phyloP scores from a whole-genome alignment of 2,329 filamentous ascomycete genomes.

The Sporothrix curviconia region DNA sequence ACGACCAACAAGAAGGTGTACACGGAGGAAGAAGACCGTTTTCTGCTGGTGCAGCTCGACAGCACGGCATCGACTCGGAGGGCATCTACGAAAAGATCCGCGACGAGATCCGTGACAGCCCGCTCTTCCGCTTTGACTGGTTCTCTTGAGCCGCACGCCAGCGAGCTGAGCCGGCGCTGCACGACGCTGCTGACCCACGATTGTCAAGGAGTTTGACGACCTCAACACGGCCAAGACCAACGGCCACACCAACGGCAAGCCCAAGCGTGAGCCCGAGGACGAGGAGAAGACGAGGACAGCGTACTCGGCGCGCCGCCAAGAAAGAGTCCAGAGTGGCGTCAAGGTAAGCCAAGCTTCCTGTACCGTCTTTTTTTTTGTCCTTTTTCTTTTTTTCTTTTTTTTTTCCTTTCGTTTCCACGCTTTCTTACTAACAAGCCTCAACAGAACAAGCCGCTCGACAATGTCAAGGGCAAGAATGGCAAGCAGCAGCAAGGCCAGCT shows the following conservation, averaged over 20 bases:
- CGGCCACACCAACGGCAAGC: conserved; percentile 53
- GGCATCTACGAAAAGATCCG: conserved; percentile 87
- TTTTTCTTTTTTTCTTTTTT: background rate
- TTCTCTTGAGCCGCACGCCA: conserved; percentile 93
- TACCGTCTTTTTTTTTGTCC: background rate
- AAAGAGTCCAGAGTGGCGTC: conserved; percentile 84
- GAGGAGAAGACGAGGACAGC: conserved; percentile 81
- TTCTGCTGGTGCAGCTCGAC: conserved; percentile 88
- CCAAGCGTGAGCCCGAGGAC: conserved; percentile 70
- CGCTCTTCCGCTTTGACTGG: conserved; percentile 97
- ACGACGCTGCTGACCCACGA: conserved; percentile 89
- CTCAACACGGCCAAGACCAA: conserved; percentile 41
- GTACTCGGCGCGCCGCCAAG: conserved; percentile 79
- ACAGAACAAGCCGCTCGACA: conserved; percentile 90
- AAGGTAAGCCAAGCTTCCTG: conserved; percentile 55
- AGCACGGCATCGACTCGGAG: conserved; percentile 86
- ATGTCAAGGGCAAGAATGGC: conserved; percentile 58
- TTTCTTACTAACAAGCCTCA: background rate
- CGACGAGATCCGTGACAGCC: conserved; percentile 92
- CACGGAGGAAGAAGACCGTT: conserved; percentile 95
- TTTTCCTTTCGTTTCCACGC: background rate
- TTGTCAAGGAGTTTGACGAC: conserved; percentile 89
- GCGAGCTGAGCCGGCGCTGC: conserved; percentile 86
- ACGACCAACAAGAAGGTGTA: conserved; percentile 99
- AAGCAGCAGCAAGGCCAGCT: conserved; percentile 68